Evolutionary conservation across 345 rosid species (phyloP), one percentile per base, ranked within the genome.

Genomic region (Lepidium didymum): DNA sequence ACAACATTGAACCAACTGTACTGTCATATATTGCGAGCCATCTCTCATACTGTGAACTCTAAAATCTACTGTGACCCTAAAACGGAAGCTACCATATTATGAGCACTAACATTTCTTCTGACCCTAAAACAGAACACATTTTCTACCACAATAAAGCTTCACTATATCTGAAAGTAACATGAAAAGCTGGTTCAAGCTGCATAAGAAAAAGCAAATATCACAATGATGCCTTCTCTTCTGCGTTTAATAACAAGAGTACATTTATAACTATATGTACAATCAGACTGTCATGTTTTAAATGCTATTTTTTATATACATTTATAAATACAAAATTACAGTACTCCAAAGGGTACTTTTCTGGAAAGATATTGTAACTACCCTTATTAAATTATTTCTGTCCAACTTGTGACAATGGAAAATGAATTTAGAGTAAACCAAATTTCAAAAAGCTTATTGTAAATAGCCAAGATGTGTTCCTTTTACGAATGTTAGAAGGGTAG

Each of bases 41-140:
- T 66, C 29, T 61, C 42, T 23, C 42, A 52, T 44, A 53, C 21
- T 74, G 36, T 51, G 25, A 59, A 58, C 69, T 25, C 63, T 33
- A 34, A 45, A 25, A 25, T 64, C 50, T 64, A 13, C 2, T 12
- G 23, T 43, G 33, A 31, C 64, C 75, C 13, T 53, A 51, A 34
- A 43, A 53, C 18, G 12, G 62, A 51, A 21, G 56, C 29, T 10
- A 21, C 5, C 31, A 10, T 46, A 46, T 15, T 72, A 36, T 16
- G 16, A 63, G 19, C 77, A 41, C 61, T 31, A 31, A 50, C 3
- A 12, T 64, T 46, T 58, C 14, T 2, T 10, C 23, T 49, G 46
- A 36, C 56, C 72, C 42, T 57, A 56, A 43, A 42, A 42, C 38
- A 42, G 61, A 58, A 46, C 46, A 50, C 10, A 14, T 15, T 31